These are phyloP conservation scores for Rosa hybrid DNA, from an alignment of 331 rosid species.

Conservation along the genomic window DNA sequence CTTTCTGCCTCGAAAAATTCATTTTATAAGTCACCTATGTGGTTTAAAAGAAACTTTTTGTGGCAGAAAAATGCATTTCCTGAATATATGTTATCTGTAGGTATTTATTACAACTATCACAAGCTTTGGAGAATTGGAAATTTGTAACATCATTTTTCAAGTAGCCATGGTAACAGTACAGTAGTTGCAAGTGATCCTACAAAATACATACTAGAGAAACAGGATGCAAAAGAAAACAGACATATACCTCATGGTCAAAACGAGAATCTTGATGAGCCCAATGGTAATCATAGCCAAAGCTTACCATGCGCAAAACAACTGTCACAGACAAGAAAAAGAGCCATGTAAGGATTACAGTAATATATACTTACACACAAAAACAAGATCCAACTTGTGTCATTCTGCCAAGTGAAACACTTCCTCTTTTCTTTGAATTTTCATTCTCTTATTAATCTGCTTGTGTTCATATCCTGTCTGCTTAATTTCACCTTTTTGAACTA, in stretches of 20 bases:
- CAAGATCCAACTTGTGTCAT: background rate
- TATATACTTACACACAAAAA: background rate
- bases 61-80: background rate
- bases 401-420: background rate
- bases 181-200: background rate
- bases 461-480: background rate
- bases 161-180: background rate
- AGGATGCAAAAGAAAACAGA: background rate
- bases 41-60: background rate
- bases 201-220: background rate
- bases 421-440: background rate
- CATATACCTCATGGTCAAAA: slow-evolving; percentile 67
- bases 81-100: background rate
- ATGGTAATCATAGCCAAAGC: slow-evolving; percentile 89
- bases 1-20: background rate
- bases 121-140: background rate
- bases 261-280: slow-evolving; percentile 67
- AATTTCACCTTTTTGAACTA: background rate
- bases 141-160: background rate
- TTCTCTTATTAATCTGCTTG: slow-evolving; percentile 1
- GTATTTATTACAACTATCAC: background rate
- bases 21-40: background rate
- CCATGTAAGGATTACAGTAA: background rate
- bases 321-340: slow-evolving; percentile 40
- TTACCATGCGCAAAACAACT: slow-evolving; percentile 96